Base-by-base conservation (phyloP, 768 basidiomycete species). In the Stropharia rugosoannulata region DNA sequence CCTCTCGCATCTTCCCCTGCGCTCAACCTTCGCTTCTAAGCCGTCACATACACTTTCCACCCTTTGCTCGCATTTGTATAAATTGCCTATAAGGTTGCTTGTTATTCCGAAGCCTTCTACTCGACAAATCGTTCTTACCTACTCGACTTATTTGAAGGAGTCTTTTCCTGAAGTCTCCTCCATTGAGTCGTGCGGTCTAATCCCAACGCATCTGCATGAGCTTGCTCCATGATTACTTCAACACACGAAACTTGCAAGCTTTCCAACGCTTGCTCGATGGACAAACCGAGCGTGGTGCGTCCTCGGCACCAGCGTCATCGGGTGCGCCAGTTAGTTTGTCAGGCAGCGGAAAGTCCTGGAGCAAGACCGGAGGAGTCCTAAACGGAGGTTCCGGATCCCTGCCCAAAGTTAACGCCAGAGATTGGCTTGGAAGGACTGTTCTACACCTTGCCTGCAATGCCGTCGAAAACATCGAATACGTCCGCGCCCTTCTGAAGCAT, bases 391-490 rank as follows among this genome's bases (percentile, higher is more conserved):
- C 63, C 15, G 64, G 63, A 15, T 43, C 41, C 8, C 27, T 12
- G 1, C 66, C 64, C 47, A 85, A 93, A 66, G 79, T 93, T 44
- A 94, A 95, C 62, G 81, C 84, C 2, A 73, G 81, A 32, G 92
- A 95, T 66, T 69, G 75, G 65, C 75, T 89, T 27, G 91, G 93
- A 9, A 75, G 87, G 55, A 89, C 90, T 0, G 86, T 89, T 1
- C 79, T 97, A 9, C 95, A 98, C 65, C 81, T 94, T 38, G 89
- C 89, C 0, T 92, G 89, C 56, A 70, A 83, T 0, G 79, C 85
- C 16, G 64, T 78, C 19, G 90, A 89, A 29, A 81, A 84, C 44
- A 69, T 91, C 60, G 89, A 93, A 62, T 98, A 89, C 67, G 82
- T 91, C 40, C 78, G 84, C 49, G 74, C 90, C 52, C 75, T 98